Conservation (phyloP, 2,329 filamentous ascomycete genomes). For the Fusarium temperatum region DNA sequence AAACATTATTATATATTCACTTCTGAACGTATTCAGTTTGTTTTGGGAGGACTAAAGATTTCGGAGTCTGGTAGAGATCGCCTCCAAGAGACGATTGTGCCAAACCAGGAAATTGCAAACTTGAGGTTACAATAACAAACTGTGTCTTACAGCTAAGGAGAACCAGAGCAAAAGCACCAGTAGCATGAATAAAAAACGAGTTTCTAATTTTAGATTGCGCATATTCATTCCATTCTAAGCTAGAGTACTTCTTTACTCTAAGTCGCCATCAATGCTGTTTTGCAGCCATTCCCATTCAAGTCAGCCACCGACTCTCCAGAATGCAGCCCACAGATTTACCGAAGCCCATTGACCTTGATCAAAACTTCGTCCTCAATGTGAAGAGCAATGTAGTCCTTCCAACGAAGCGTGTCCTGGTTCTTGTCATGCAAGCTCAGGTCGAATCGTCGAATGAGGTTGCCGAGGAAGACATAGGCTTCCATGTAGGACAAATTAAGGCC, state of each 20-base stretch:
- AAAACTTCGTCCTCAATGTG: not conserved
- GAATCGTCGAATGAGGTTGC: not conserved
- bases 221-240: not conserved
- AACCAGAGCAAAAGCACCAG: accelerated
- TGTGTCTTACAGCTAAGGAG: not conserved
- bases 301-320: not conserved
- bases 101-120: not conserved
- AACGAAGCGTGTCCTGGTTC: not conserved
- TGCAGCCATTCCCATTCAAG: not conserved
- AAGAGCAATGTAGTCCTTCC: not conserved
- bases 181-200: not conserved
- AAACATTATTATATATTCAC: accelerated
- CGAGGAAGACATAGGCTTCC: not conserved
- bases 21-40: accelerated
- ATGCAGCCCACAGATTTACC: not conserved
- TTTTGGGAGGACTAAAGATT: not conserved
- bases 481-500: not conserved
- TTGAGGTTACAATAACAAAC: not conserved
- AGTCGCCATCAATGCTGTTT: not conserved
- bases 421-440: not conserved
- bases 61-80: not conserved
- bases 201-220: not conserved
- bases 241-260: not conserved
- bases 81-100: not conserved
- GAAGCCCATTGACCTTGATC: not conserved